These are phyloP conservation scores for Colletotrichum agaves DNA, from an alignment of 2,329 filamentous ascomycete genomes.

Conservation along the genomic window DNA sequence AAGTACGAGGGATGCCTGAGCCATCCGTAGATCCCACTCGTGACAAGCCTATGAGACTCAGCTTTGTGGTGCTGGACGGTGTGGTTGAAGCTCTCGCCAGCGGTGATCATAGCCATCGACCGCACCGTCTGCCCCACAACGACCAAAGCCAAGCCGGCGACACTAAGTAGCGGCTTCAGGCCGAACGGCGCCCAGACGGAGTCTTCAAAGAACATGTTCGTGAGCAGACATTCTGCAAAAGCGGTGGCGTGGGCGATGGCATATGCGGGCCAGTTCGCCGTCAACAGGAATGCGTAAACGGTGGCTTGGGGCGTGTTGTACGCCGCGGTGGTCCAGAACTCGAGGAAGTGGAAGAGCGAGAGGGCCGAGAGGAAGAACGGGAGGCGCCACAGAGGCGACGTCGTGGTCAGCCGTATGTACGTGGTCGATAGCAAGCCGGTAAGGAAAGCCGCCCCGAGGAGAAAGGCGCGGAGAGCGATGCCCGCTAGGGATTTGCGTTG, in stretches of 20 bases:
- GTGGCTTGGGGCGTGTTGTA: constrained; percentile 82
- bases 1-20: constrained; percentile 94
- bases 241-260: constrained; percentile 83
- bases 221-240: constrained; percentile 76
- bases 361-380: constrained; percentile 77
- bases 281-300: constrained; percentile 83
- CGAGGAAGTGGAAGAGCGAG: constrained; percentile 91
- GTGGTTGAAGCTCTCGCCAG: constrained; percentile 92
- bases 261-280: constrained; percentile 86
- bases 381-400: constrained; percentile 67
- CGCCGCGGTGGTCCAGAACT: constrained; percentile 89
- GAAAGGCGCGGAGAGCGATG: constrained; percentile 68
- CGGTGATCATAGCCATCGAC: constrained; percentile 87
- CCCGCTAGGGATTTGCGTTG: constrained; percentile 67
- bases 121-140: constrained; percentile 78
- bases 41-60: constrained; percentile 81
- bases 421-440: constrained; percentile 47
- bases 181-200: constrained; percentile 58
- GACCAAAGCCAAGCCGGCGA: constrained; percentile 73
- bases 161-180: constrained; percentile 53
- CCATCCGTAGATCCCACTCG: constrained; percentile 78
- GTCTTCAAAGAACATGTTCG: constrained; percentile 64
- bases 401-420: constrained; percentile 48
- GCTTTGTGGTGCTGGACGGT: constrained; percentile 78
- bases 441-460: constrained; percentile 59